phyloP scores from a whole-genome alignment of 1,139 yeast genomes.

The Cylindricascospora bacillispora region DNA sequence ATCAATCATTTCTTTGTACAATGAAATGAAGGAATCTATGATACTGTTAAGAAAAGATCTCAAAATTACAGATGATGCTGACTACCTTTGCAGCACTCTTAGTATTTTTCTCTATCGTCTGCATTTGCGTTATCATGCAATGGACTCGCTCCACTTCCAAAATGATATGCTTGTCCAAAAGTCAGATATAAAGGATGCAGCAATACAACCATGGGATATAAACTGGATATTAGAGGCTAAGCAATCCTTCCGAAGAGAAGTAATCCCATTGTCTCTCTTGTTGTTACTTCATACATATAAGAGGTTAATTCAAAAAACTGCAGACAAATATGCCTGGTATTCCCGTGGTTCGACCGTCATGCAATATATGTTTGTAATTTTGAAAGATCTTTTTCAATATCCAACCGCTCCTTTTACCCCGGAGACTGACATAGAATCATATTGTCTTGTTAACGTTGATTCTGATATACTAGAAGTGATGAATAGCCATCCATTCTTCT shows the following conservation, averaged over 20 bases:
- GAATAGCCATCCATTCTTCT: constrained; percentile 6
- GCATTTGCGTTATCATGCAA: constrained; percentile 15
- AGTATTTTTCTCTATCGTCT: constrained; percentile 16
- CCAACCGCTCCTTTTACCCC: constrained; percentile 9
- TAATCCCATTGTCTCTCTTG: constrained; percentile 13
- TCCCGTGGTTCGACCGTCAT: constrained; percentile 21
- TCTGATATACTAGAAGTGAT: constrained; percentile 11
- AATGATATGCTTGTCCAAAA: constrained; percentile 6
- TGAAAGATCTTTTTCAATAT: constrained; percentile 15
- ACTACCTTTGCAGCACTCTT: constrained; percentile 15
- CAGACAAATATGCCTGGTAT: constrained; percentile 15
- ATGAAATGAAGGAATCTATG: constrained; percentile 1
- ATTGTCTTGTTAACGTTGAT: constrained; percentile 6
- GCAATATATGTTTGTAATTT: constrained; percentile 19
- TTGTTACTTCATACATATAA: constrained; percentile 14
- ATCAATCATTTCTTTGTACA: neutral
- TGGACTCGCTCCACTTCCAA: constrained; percentile 7
- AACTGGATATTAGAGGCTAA: constrained; percentile 9
- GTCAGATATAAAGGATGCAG: constrained; percentile 4
- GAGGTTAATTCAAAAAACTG: constrained; percentile 13
- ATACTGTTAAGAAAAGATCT: constrained; percentile 4
- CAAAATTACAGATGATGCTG: constrained; percentile 5
- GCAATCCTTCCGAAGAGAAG: constrained; percentile 9
- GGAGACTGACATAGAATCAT: constrained; percentile 3
- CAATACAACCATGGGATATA: constrained; percentile 10